Percentiles rank a stretch among this genome's conserved stretches.
These are phyloP conservation scores for Yamadazyma tumulicola DNA, from an alignment of 805 yeast species.

Conservation along the genomic window DNA sequence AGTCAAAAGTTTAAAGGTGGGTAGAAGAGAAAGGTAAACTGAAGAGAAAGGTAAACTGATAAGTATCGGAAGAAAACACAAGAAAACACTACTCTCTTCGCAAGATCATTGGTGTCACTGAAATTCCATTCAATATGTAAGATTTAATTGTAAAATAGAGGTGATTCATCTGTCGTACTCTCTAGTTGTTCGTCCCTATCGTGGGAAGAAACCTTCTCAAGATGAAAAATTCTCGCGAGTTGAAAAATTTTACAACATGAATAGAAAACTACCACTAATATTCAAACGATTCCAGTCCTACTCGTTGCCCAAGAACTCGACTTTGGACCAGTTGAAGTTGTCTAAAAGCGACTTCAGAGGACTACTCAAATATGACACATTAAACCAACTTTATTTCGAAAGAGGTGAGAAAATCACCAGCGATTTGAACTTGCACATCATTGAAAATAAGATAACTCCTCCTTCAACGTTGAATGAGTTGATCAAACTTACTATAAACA, in stretches of 20 bases:
- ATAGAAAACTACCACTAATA: not conserved
- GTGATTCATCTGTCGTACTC: no score
- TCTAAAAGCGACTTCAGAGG: constrained; percentile 30
- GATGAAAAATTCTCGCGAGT: constrained; percentile 1
- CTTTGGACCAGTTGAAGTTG: constrained; percentile 27
- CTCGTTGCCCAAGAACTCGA: constrained; percentile 28
- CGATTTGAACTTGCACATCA: constrained; percentile 32
- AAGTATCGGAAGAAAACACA: no score
- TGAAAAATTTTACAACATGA: constrained; percentile 8
- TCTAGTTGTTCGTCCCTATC: no score
- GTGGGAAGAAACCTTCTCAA: no score
- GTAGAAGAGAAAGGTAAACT: constrained; percentile 33
- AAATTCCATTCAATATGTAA: no score
- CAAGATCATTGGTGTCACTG: no score
- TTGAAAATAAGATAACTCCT: constrained; percentile 23
- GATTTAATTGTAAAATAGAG: no score
- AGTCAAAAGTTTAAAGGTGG: constrained; percentile 85
- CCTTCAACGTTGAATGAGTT: constrained; percentile 26
- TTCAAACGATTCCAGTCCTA: constrained; percentile 22
- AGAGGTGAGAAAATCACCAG: constrained; percentile 34
- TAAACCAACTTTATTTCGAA: constrained; percentile 37
- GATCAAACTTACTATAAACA: constrained; percentile 40
- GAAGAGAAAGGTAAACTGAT: no score
- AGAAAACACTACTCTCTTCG: no score
- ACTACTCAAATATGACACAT: constrained; percentile 28